Conservation (phyloP, 2,329 filamentous ascomycete genomes). For the Claviceps sp. region DNA sequence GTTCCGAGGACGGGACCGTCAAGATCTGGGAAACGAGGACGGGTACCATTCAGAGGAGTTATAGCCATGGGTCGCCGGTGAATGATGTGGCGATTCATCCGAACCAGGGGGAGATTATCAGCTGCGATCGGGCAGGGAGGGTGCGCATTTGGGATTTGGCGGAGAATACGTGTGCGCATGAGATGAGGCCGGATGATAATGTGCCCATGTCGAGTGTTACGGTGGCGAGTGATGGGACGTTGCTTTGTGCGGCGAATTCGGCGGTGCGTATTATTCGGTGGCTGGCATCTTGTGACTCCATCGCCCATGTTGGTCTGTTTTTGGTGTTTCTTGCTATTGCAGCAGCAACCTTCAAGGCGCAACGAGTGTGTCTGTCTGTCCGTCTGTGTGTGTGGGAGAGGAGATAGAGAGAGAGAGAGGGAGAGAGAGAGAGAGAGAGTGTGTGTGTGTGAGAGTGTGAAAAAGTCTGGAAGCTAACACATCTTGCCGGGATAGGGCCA, state of each 20-base stretch:
- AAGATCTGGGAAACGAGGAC: slow-evolving; percentile 93
- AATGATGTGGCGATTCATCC: slow-evolving; percentile 99
- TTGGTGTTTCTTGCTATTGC: not conserved
- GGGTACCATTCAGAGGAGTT: slow-evolving; percentile 81
- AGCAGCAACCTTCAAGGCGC: not conserved
- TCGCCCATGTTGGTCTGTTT: no score
- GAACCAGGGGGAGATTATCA: slow-evolving; percentile 96
- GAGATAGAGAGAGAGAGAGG: no score
- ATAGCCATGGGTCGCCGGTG: slow-evolving; percentile 75
- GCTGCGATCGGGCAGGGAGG: slow-evolving; percentile 83
- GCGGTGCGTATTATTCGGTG: slow-evolving; percentile 38
- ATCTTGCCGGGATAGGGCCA: slow-evolving; percentile 50
- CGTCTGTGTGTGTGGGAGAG: no score
- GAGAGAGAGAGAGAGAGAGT: no score
- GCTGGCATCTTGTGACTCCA: no score
- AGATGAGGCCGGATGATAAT: slow-evolving; percentile 92
- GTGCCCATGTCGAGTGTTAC: slow-evolving; percentile 89
- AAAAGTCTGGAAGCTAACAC: not conserved
- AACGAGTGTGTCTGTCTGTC: no score
- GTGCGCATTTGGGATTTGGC: slow-evolving; percentile 93
- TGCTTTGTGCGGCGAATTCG: slow-evolving; percentile 90
- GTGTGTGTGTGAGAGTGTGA: no score
- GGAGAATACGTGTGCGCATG: slow-evolving; percentile 93
- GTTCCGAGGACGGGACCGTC: slow-evolving; percentile 89
- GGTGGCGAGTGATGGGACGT: slow-evolving; percentile 83